These are phyloP conservation scores for Syzygium malaccense DNA, from an alignment of 441 rosid genomes.

Conservation along the genomic window DNA sequence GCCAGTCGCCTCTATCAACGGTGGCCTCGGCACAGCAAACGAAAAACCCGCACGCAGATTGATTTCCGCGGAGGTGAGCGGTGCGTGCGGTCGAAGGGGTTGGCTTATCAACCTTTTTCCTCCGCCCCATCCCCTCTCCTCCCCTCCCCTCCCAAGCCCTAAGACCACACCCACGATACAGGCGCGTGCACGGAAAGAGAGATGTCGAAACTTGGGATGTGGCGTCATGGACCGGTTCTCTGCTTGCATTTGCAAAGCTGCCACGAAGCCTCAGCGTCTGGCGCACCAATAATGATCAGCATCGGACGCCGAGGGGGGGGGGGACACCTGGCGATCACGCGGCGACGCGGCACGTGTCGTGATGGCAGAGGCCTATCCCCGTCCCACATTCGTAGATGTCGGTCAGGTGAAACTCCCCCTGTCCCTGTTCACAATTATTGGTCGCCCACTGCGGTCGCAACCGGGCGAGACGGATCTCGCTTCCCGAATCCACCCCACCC, in stretches of 20 bases:
- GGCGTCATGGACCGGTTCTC: neutral
- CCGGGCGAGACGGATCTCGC: slow-evolving; percentile 1
- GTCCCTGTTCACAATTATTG: neutral
- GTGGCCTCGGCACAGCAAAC: fast-evolving
- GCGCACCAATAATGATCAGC: neutral
- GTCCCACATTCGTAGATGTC: slow-evolving; percentile 13
- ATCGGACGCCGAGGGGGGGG: neutral
- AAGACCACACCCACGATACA: neutral
- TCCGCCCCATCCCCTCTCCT: neutral
- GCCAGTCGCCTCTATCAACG: no score
- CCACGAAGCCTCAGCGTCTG: neutral
- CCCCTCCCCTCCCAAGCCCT: neutral
- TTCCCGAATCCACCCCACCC: slow-evolving; percentile 17
- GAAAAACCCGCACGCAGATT: neutral
- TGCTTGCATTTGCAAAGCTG: neutral
- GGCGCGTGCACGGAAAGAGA: neutral
- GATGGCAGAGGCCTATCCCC: neutral
- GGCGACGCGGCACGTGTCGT: slow-evolving; percentile 8
- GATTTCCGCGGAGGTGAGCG: neutral
- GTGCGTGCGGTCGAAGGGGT: neutral
- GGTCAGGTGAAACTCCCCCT: slow-evolving; percentile 15
- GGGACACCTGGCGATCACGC: slow-evolving; percentile 5
- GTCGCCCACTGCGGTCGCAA: neutral
- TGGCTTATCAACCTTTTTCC: neutral
- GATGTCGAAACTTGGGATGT: neutral